These are phyloP conservation scores for Porpolomopsis calyptriformis DNA, from an alignment of 768 basidiomycete genomes.

Conservation along the genomic window DNA sequence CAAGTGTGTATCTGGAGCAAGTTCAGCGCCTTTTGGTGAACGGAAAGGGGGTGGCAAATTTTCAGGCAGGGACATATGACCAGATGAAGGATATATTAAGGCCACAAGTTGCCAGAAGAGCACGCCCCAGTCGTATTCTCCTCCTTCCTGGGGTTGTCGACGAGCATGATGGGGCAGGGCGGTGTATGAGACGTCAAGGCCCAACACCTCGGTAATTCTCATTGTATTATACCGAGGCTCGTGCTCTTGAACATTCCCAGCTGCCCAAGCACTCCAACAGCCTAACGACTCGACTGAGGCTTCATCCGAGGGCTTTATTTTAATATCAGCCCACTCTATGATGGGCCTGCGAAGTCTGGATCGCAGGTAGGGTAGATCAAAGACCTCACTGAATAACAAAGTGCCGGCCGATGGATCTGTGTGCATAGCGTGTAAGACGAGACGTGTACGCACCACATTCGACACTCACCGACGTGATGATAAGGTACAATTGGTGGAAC, in stretches of 20 bases:
- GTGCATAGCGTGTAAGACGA: conserved; percentile 3
- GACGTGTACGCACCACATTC: neutral
- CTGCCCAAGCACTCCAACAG: conserved; percentile 45
- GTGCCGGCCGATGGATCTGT: conserved; percentile 24
- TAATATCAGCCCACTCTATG: conserved; percentile 56
- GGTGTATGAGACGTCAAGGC: conserved; percentile 29
- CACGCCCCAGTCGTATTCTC: conserved; percentile 30
- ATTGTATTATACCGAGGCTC: conserved; percentile 26
- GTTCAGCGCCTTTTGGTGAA: conserved; percentile 30
- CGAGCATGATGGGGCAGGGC: conserved; percentile 25
- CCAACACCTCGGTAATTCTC: conserved; percentile 15
- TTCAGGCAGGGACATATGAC: neutral
- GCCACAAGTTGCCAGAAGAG: conserved; percentile 15
- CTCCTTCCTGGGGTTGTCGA: neutral
- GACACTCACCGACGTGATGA: conserved; percentile 20
- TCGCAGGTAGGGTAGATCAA: conserved; percentile 44
- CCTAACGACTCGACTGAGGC: conserved; percentile 41
- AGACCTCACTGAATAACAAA: conserved; percentile 34
- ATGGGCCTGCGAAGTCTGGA: conserved; percentile 33
- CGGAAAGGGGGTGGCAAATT: conserved; percentile 10
- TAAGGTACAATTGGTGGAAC: conserved; percentile 36
- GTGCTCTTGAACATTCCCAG: conserved; percentile 29
- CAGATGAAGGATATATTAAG: neutral
- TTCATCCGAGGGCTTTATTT: conserved; percentile 25
- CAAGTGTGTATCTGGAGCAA: conserved; percentile 41